A percentile compares a stretch with the other conserved stretches of the same genome.
These are phyloP conservation scores for Oryza nivara DNA, from an alignment of 176 grass and related monocot genomes.

Conservation along the genomic window DNA sequence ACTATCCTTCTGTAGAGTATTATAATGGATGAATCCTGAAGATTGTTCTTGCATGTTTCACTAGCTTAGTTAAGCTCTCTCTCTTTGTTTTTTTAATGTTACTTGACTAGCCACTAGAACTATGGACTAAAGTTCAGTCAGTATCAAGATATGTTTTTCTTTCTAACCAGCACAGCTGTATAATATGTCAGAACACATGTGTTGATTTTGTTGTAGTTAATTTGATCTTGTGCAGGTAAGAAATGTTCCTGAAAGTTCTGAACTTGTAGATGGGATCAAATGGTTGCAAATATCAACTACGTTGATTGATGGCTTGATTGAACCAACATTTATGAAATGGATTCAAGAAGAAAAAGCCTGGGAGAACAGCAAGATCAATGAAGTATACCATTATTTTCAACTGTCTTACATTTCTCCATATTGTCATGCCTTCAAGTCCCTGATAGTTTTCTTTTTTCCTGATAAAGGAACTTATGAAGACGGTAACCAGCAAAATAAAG, in stretches of 20 bases:
- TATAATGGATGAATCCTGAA: conserved; percentile 5
- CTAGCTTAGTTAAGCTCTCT: neutral
- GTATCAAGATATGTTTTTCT: neutral
- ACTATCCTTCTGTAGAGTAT: conserved; percentile 16
- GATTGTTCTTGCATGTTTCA: neutral
- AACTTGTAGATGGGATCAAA: conserved; percentile 53
- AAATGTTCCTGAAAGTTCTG: conserved; percentile 52
- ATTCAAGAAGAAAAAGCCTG: conserved; percentile 65
- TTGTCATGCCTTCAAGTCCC: conserved; percentile 4
- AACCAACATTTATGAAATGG: conserved; percentile 75
- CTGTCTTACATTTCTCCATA: conserved; percentile 9
- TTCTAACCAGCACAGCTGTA: neutral
- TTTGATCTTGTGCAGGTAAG: conserved; percentile 64
- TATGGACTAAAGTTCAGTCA: conserved; percentile 13
- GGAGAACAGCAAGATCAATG: conserved; percentile 58
- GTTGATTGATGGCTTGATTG: conserved; percentile 59
- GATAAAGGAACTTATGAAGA: conserved; percentile 64
- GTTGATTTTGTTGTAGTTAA: conserved; percentile 31
- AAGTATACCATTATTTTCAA: conserved; percentile 48
- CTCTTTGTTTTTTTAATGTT: conserved; percentile 6
- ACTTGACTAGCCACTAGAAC: conserved; percentile 11
- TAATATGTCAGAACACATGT: conserved; percentile 26
- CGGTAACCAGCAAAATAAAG: conserved; percentile 66
- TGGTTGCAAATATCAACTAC: conserved; percentile 59
- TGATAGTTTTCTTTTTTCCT: conserved; percentile 46